Evolutionary conservation across 2,329 filamentous ascomycete genomes (phyloP).

Genomic region (Epichloe elymi): DNA sequence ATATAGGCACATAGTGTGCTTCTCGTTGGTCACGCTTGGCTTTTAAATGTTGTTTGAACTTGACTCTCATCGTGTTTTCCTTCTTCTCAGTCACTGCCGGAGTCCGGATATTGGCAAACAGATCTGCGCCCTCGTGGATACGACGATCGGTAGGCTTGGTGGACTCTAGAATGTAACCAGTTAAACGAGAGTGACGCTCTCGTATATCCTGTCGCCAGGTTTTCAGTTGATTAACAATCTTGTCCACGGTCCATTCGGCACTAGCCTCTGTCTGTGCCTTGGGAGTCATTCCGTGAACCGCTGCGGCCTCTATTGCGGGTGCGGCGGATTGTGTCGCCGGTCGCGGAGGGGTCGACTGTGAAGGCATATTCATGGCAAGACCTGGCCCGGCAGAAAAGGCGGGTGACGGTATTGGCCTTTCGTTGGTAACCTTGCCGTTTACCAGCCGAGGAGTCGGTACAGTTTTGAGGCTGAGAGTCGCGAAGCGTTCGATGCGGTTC

Average conservation of each 20-base stretch:
- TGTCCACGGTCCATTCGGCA: constrained; percentile 28
- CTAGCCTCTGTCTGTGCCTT: constrained; percentile 12
- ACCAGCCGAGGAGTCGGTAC: neutral
- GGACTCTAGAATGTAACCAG: constrained; percentile 31
- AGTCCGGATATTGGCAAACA: constrained; percentile 32
- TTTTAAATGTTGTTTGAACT: constrained; percentile 36
- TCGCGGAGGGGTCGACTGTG: constrained; percentile 12
- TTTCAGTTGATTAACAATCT: constrained; percentile 28
- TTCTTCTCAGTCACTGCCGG: constrained; percentile 22
- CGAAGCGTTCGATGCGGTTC: neutral
- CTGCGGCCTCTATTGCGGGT: constrained; percentile 2
- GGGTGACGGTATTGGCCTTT: neutral
- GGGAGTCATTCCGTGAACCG: constrained; percentile 8
- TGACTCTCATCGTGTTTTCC: constrained; percentile 32
- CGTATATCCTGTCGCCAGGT: constrained; percentile 30
- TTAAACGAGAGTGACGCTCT: constrained; percentile 30
- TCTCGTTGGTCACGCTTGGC: constrained; percentile 32
- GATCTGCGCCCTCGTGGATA: constrained; percentile 29
- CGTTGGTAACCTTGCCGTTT: neutral
- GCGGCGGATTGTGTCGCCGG: neutral
- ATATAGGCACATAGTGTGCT: constrained; percentile 26
- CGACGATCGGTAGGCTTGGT: constrained; percentile 27
- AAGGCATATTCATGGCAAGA: neutral
- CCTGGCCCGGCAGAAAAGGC: neutral
- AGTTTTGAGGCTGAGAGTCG: neutral